Base-by-base conservation (phyloP, 805 yeast genomes). In the Candida yuanshanica region DNA sequence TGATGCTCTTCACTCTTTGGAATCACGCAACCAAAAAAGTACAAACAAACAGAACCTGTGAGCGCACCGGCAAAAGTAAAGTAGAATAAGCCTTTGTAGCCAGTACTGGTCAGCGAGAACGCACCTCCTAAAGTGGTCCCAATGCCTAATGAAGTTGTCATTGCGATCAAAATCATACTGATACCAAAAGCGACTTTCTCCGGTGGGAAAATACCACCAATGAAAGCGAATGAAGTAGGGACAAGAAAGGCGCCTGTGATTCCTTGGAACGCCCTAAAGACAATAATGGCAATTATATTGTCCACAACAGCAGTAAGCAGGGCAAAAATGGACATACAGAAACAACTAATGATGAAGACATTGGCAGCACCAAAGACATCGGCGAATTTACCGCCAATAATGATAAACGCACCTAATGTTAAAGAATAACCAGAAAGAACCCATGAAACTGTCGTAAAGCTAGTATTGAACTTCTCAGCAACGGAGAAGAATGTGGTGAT, bases 61-160 rank as follows among this genome's bases (percentile, higher is more conserved):
- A 53, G 27, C 7, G 59, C 42, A 4, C 56, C 31, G 2, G 65
- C 72, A 55, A 67, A 68, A 2, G 63, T 55, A 25, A 68, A 58
- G 41, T 59, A 71, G 44, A 64, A 66, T 11, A 64, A 49, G 1
- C 67, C 67, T 38, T 62, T 60, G 46, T 69, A 69, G 1, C 74
- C 75, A 37, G 66, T 51, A 6, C 41, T 29, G 1, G 69, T 54
- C 20, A 45, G 40, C 1, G 65, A 51, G 37, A 71, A 72, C 0
- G 72, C 75, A 37, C 77, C 76, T 23, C 76, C 75, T 2, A 71
- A 27, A 7, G 70, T 41, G 4, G 58, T 47, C 4, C 75, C 77
- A 11, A 69, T 23, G 7, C 72, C 73, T 13, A 66, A 53, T 25
- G 62, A 43, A 22, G 60, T 36, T 42, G 63, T 51, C 40, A 56